Base-by-base conservation (phyloP, 2,329 filamentous ascomycete genomes). In the Bipolaris cookei region DNA sequence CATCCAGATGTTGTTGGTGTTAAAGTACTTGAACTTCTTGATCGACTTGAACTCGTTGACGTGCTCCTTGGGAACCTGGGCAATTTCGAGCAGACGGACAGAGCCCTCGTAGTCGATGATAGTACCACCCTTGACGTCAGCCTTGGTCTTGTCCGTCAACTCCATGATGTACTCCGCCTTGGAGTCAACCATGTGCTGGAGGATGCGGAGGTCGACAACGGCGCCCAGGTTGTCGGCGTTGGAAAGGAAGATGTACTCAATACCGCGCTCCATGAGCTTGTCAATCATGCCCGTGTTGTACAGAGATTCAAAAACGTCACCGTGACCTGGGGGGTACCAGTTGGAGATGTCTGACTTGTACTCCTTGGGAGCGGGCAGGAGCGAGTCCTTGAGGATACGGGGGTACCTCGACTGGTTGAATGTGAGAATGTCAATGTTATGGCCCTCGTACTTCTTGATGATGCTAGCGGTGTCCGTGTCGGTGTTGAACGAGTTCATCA, bases 1-100 rank as follows among this genome's bases (percentile, higher is more conserved):
- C 86, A 99, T 90, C 95, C 95, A 99, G 82, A 99, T 97, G 87
- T 99, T 99, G 90, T 99, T 99, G 81, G 95, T 99, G 88, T 99
- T 99, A 90, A 99, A 99, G 88, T 99, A 99, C 87, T 96, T 97
- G 90, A 99, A 99, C 87, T 99, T 99, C 90, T 99, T 99, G 86
- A 99, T 99, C 46, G 93, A 97, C 89, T 99, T 99, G 91, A 99
- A 99, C 84, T 99, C 95, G 83, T 99, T 98, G 79, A 95, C 91
- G 82, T 99, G 95, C 85, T 99, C 92, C 88, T 98, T 99, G 81
- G 95, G 95, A 34, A 99, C 95, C 85, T 99, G 95, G 13, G 95
- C 95, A 73, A 99, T 97, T 84, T 99, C 95, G 51, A 99, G 90
- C 67, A 99, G 90, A 76, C 95, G 93, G 69, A 96, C 94, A 56